Evolutionary conservation across 495 filamentous ascomycete genomes (phyloP).

Genomic region (Neurospora sp.): DNA sequence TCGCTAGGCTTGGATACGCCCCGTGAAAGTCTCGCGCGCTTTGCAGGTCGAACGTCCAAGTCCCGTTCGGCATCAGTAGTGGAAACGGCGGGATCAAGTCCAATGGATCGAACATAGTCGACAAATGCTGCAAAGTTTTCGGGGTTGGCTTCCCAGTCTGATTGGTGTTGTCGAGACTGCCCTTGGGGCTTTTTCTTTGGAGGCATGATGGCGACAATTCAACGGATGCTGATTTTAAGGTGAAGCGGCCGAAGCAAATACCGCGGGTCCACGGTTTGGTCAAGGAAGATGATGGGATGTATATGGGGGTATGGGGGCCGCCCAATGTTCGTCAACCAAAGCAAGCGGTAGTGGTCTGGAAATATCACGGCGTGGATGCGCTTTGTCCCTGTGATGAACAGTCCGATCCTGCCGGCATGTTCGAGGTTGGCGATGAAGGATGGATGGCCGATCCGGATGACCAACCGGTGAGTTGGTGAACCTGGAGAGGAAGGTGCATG

Average conservation of each 20-base stretch:
- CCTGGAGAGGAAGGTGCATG: neutral
- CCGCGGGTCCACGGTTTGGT: neutral
- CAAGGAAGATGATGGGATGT: neutral
- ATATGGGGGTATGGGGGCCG: neutral
- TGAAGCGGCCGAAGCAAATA: neutral
- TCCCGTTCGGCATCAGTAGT: neutral
- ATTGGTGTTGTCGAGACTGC: slow-evolving; percentile 4
- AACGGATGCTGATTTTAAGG: neutral
- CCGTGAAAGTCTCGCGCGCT: slow-evolving; percentile 11
- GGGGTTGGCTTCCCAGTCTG: neutral
- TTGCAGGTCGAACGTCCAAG: slow-evolving; percentile 4
- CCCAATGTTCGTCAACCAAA: neutral
- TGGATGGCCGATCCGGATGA: neutral
- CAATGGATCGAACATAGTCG: slow-evolving; percentile 1
- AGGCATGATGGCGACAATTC: slow-evolving; percentile 5
- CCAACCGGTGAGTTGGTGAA: neutral
- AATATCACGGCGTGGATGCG: neutral
- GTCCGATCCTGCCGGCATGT: neutral
- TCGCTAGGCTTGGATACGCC: neutral
- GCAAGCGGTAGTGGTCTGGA: neutral
- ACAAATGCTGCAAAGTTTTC: slow-evolving; percentile 11
- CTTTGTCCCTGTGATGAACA: neutral
- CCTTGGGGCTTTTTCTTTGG: neutral
- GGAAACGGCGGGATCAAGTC: neutral
- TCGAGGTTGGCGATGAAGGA: neutral